These are phyloP conservation scores for Colletotrichum horii DNA, from an alignment of 2,329 filamentous ascomycete species.

Conservation along the genomic window DNA sequence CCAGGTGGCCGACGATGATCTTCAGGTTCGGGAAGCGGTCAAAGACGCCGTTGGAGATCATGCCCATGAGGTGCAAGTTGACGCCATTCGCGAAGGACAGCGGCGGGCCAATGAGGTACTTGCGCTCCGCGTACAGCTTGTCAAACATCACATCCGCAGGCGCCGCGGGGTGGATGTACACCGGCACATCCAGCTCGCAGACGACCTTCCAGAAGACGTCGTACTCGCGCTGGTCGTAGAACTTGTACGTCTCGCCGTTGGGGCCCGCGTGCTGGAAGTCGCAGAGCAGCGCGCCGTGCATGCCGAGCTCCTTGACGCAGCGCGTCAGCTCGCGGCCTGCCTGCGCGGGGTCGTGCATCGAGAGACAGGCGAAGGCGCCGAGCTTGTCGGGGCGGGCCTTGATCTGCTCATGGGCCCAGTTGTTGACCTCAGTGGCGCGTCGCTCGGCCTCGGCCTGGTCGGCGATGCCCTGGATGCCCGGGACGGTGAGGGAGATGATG, in stretches of 20 bases:
- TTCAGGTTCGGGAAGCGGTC: conserved; percentile 51
- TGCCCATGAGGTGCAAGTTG: conserved; percentile 59
- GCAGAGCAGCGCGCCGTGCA: conserved; percentile 67
- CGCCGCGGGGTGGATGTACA: conserved; percentile 68
- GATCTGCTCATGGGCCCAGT: conserved; percentile 43
- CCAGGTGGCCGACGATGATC: conserved; percentile 52
- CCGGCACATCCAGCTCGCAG: conserved; percentile 64
- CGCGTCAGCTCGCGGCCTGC: conserved; percentile 56
- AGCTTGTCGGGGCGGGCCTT: conserved; percentile 43
- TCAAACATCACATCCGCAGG: conserved; percentile 62
- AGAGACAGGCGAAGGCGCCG: conserved; percentile 53
- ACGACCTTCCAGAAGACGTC: conserved; percentile 66
- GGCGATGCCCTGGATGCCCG: conserved; percentile 51
- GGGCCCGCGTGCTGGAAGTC: conserved; percentile 63
- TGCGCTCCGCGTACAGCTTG: conserved; percentile 62
- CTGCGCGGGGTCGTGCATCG: conserved; percentile 58
- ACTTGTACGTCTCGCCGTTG: conserved; percentile 66
- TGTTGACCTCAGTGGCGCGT: conserved; percentile 47
- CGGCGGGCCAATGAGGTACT: conserved; percentile 65
- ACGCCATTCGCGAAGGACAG: conserved; percentile 65
- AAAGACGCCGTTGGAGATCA: conserved; percentile 56
- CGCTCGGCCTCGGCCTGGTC: conserved; percentile 45
- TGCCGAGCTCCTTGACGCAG: conserved; percentile 62
- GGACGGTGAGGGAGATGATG: conserved; percentile 53
- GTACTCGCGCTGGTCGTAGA: conserved; percentile 67